These are phyloP conservation scores for Cyclotella baltica DNA, from an alignment of 108 stramenopile genomes.

Conservation along the genomic window DNA sequence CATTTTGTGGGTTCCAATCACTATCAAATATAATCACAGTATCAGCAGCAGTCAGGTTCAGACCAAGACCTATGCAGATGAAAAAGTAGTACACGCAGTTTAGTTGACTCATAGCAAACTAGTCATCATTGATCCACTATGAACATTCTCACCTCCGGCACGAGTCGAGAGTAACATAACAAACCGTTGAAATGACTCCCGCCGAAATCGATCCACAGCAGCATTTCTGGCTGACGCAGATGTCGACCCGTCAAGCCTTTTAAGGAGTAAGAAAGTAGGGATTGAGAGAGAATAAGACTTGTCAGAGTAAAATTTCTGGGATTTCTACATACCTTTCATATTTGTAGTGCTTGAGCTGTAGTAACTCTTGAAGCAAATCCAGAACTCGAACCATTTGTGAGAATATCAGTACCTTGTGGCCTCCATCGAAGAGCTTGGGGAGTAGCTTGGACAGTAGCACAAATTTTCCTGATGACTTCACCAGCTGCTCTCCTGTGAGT, in stretches of 20 bases:
- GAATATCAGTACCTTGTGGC: constrained; percentile 96
- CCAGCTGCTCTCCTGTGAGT: constrained; percentile 82
- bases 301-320: too few relatives aligned
- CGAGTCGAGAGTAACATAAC: constrained; percentile 96
- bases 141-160: constrained; percentile 65
- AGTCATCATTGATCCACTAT: too few relatives aligned
- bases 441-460: constrained; percentile 91
- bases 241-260: constrained; percentile 92
- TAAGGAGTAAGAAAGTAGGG: too few relatives aligned
- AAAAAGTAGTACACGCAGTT: neutral
- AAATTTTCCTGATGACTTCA: constrained; percentile 81
- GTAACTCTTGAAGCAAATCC: constrained; percentile 92
- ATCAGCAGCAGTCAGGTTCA: constrained; percentile 96
- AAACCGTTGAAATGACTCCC: constrained; percentile 83
- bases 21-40: constrained; percentile 94
- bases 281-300: too few relatives aligned
- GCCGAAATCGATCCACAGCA: constrained; percentile 92
- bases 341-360: constrained; percentile 78
- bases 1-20: constrained; percentile 69
- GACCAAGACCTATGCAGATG: constrained; percentile 63
- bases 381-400: constrained; percentile 96
- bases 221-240: constrained; percentile 85
- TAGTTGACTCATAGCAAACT: neutral
- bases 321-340: too few relatives aligned
- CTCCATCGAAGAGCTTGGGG: constrained; percentile 83